These are phyloP conservation scores for Apiospora phragmitis DNA, from an alignment of 2,329 filamentous ascomycete genomes.

Conservation along the genomic window DNA sequence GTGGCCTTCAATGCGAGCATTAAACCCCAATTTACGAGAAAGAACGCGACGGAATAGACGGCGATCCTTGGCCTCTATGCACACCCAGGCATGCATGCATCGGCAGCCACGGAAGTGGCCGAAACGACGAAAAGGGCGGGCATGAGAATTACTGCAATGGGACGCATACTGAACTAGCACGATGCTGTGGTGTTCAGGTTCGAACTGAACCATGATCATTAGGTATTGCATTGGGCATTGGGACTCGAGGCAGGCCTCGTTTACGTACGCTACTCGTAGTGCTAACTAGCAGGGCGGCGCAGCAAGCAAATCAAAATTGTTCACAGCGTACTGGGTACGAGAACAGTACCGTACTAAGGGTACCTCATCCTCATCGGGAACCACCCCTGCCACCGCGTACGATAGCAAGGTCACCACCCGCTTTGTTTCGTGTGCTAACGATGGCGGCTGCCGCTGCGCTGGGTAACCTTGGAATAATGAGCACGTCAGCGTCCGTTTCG, in stretches of 20 bases:
- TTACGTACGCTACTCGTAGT: neutral
- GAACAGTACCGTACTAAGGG: neutral
- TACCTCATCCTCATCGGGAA: neutral
- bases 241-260: neutral
- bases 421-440: slow-evolving; percentile 5
- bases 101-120: neutral
- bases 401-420: slow-evolving; percentile 4
- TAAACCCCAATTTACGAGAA: neutral
- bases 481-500: slow-evolving; percentile 5
- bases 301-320: neutral
- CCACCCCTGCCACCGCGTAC: slow-evolving; percentile 1
- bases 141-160: neutral
- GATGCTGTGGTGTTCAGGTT: neutral
- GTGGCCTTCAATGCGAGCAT: neutral
- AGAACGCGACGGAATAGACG: neutral
- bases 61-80: neutral
- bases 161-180: neutral
- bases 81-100: neutral
- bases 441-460: slow-evolving; percentile 3
- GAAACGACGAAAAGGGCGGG: neutral
- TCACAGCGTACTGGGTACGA: neutral
- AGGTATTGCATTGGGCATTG: neutral
- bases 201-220: neutral
- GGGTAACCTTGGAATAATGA: slow-evolving; percentile 4
- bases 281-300: slow-evolving; percentile 2